These are phyloP conservation scores for Helichrysum umbraculigerum DNA, from an alignment of 129 eudicot genomes.

Conservation along the genomic window DNA sequence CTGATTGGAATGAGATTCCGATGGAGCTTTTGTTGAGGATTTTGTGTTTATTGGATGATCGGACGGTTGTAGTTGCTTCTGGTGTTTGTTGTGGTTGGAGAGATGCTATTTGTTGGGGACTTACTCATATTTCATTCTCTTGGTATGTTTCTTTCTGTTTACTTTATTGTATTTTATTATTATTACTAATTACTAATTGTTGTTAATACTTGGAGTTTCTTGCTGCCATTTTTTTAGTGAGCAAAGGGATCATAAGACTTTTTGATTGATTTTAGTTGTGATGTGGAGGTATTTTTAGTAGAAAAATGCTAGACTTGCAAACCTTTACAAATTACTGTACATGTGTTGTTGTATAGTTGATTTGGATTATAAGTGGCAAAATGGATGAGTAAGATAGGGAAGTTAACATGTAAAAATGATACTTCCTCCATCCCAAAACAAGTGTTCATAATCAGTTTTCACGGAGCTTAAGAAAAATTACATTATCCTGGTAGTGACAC, in stretches of 20 bases:
- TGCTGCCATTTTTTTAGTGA: neutral
- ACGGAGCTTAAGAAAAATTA: too few species aligned
- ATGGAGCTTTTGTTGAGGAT: constrained; percentile 77
- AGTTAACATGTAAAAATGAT: neutral
- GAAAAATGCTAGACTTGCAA: too few species aligned
- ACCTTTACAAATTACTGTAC: too few species aligned
- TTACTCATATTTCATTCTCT: constrained; percentile 67
- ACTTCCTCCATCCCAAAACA: too few species aligned
- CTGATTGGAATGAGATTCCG: constrained; percentile 87
- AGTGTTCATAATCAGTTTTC: too few species aligned
- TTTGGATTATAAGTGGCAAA: neutral
- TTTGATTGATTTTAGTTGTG: neutral
- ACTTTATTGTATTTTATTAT: neutral
- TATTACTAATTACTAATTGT: neutral
- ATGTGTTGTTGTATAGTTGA: neutral
- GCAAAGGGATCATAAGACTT: neutral
- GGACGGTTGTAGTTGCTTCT: constrained; percentile 71
- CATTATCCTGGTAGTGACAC: too few species aligned
- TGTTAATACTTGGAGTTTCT: too few species aligned
- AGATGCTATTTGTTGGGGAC: constrained; percentile 75
- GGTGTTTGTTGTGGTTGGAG: constrained; percentile 93
- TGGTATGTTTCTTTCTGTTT: constrained; percentile 44
- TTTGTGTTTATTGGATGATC: constrained; percentile 64
- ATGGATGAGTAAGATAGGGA: neutral
- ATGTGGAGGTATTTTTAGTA: too few species aligned